These are phyloP conservation scores for Capronia coronata DNA, from an alignment of 2,329 filamentous ascomycete genomes.

Conservation along the genomic window DNA sequence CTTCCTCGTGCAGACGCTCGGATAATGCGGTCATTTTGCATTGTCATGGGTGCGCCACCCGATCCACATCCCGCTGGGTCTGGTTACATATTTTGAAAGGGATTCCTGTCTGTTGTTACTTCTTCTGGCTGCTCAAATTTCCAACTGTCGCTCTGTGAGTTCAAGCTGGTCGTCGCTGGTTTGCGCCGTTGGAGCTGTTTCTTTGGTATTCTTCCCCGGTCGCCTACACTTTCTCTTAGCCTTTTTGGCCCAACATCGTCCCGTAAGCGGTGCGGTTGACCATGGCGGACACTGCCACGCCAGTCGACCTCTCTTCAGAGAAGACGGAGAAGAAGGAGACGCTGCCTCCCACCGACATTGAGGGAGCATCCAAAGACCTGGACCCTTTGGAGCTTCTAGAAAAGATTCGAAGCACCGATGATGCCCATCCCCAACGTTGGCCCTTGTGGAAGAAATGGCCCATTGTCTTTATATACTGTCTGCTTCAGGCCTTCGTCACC, in stretches of 20 bases:
- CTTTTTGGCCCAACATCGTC: neutral
- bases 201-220: no score
- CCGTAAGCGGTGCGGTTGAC: neutral
- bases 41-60: neutral
- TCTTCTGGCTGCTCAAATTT: neutral
- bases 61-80: neutral
- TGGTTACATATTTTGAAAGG: no score
- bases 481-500: constrained; percentile 38
- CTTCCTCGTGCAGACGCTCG: neutral
- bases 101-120: no score
- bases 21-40: neutral
- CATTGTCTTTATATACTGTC: constrained; percentile 29
- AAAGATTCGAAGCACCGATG: constrained; percentile 18
- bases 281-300: neutral
- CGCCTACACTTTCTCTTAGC: no score
- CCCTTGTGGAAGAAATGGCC: constrained; percentile 26
- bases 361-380: constrained; percentile 3
- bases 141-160: neutral
- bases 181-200: no score
- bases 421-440: constrained; percentile 25
- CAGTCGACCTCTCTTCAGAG: neutral
- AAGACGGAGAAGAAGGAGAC: constrained; percentile 11
- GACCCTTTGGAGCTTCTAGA: constrained; percentile 19
- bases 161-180: no score
- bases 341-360: constrained; percentile 6